These are phyloP conservation scores for Pouteria glomerata DNA, from an alignment of 148 eudicot genomes.

Conservation along the genomic window DNA sequence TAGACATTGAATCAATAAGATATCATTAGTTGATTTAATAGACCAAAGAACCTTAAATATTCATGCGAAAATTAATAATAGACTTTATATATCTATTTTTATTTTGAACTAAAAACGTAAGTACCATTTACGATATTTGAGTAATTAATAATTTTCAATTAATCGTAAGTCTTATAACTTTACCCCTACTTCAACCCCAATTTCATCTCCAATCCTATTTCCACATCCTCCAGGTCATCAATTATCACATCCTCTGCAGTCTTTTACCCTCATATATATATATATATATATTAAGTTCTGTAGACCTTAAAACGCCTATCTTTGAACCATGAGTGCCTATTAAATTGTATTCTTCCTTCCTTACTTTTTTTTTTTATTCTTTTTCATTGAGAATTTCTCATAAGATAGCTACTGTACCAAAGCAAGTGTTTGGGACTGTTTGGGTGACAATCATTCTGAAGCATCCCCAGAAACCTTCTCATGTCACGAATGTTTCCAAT, in stretches of 20 bases:
- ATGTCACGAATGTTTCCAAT: slow-evolving; percentile 19
- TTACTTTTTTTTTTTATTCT: neutral
- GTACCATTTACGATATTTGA: no score
- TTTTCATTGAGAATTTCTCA: slow-evolving; percentile 30
- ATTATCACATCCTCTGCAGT: slow-evolving; percentile 3
- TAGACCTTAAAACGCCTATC: no score
- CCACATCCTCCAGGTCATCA: slow-evolving; percentile 10
- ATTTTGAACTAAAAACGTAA: no score
- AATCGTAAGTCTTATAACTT: no score
- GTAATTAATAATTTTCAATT: no score
- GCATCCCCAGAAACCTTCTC: slow-evolving; percentile 16
- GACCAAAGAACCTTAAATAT: no score
- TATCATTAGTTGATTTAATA: no score
- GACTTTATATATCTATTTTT: no score
- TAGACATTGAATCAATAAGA: no score
- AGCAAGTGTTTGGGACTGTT: slow-evolving; percentile 19
- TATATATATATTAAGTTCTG: no score
- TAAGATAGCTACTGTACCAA: slow-evolving; percentile 9
- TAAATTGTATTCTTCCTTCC: neutral
- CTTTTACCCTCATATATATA: neutral
- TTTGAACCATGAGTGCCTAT: neutral
- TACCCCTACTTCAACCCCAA: slow-evolving; percentile 6
- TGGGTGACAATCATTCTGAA: slow-evolving; percentile 27
- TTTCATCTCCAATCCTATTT: neutral
- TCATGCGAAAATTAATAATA: no score